Conservation (phyloP, 345 rosid genomes). For the Mallotus nudiflorus region DNA sequence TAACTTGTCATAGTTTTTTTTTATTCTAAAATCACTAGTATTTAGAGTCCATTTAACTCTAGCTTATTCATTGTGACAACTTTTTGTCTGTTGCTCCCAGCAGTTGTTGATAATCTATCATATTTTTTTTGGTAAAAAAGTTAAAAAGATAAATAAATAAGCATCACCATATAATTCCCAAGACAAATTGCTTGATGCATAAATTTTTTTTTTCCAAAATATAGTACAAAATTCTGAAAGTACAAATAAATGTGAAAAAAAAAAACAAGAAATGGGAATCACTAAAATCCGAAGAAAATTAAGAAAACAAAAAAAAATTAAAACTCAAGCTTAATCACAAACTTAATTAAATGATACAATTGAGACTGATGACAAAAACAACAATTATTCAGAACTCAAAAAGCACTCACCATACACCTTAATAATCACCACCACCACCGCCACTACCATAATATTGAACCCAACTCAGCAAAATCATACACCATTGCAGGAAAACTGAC, state of each 20-base stretch:
- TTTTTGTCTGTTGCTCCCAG: no score
- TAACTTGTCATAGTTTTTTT: no score
- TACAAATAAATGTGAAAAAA: neutral
- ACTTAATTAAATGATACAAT: slow-evolving; percentile 5
- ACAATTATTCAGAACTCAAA: slow-evolving; percentile 14
- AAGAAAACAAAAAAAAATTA: neutral
- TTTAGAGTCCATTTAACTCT: no score
- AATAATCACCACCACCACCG: neutral
- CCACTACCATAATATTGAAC: neutral
- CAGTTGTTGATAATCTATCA: no score
- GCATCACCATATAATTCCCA: neutral
- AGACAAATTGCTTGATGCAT: neutral
- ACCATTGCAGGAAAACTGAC: slow-evolving; percentile 5
- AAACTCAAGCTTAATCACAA: slow-evolving; percentile 8
- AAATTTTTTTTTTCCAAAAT: neutral
- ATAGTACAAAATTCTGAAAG: slow-evolving; percentile 11
- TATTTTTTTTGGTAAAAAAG: no score
- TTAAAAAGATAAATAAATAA: no score
- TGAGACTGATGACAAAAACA: slow-evolving; percentile 8
- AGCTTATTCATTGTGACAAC: no score
- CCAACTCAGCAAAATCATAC: slow-evolving; percentile 7
- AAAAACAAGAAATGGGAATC: neutral
- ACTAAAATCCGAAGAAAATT: neutral
- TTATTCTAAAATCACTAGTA: no score
- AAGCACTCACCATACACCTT: slow-evolving; percentile 9